Evolutionary conservation across 805 yeast genomes (phyloP).

Genomic region (Nakazawaea holstii): DNA sequence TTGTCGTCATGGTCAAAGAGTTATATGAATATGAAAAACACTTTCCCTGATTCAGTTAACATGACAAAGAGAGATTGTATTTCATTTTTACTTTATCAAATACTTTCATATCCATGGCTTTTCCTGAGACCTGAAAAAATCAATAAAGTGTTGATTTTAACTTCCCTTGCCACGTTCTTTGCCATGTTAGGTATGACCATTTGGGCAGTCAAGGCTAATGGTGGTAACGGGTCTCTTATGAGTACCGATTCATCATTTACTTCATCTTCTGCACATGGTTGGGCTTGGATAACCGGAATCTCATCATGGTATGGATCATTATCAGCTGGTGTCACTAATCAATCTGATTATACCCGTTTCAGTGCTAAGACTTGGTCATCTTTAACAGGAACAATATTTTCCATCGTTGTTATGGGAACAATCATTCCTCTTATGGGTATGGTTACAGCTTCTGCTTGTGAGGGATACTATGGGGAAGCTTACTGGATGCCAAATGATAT

Average conservation of each 20-base stretch:
- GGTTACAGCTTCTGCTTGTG: slow-evolving; percentile 38
- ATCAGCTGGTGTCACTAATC: slow-evolving; percentile 33
- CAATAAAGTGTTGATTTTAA: slow-evolving; percentile 13
- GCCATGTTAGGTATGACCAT: slow-evolving; percentile 28
- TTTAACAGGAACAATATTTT: slow-evolving; percentile 20
- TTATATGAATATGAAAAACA: slow-evolving; percentile 33
- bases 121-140: slow-evolving; percentile 37
- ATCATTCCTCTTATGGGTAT: slow-evolving; percentile 42
- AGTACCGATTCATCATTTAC: slow-evolving; percentile 20
- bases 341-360: slow-evolving; percentile 32
- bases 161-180: slow-evolving; percentile 23
- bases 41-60: slow-evolving; percentile 30
- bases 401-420: slow-evolving; percentile 32
- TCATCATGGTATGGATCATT: slow-evolving; percentile 33
- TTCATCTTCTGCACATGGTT: slow-evolving; percentile 19
- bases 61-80: slow-evolving; percentile 37
- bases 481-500: slow-evolving; percentile 44
- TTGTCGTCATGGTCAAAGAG: slow-evolving; percentile 32
- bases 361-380: slow-evolving; percentile 19
- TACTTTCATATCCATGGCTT: slow-evolving; percentile 35
- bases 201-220: slow-evolving; percentile 23
- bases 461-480: slow-evolving; percentile 30
- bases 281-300: slow-evolving; percentile 39
- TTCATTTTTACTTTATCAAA: slow-evolving; percentile 39
- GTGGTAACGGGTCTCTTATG: slow-evolving; percentile 27